Base-by-base conservation (phyloP, 1,139 yeast species). In the Sporopachydermia cereana region DNA sequence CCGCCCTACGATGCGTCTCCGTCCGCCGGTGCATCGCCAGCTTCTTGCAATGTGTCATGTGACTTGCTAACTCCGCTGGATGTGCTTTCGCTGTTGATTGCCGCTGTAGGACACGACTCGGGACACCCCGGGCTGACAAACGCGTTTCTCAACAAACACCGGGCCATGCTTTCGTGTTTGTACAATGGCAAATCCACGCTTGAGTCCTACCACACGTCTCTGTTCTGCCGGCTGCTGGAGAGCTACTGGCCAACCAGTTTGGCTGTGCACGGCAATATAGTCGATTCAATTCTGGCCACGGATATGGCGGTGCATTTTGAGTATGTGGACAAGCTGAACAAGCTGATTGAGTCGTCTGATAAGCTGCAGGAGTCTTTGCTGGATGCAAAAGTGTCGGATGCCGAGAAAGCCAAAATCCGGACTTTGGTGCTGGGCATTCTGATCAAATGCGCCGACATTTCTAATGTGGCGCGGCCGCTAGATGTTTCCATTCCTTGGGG, bases 51-150 rank as follows among this genome's bases (percentile, higher is more conserved):
- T 2, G 29, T 25, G 7, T 25, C 29, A 7, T 7, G 7, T 7
- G 39, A 34, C 17, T 12, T 62, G 43, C 57, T 74, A 36, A 64
- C 63, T 44, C 69, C 77, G 1, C 52, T 69, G 22, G 81, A 79
- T 55, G 67, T 75, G 1, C 62, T 79, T 42, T 76, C 79, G 0
- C 64, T 86, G 24, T 69, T 85, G 41, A 69, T 88, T 22, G 85
- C 96, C 1, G 95, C 96, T 1, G 66, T 89, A 44, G 97, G 98
- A 43, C 98, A 91, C 62, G 98, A 91, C 62, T 79, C 85, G 27
- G 95, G 96, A 20, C 98, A 91, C 61, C 97, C 98, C 0, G 98
- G 97, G 1, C 79, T 88, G 18, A 86, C 95, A 12, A 86, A 88
- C 61, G 77, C 78, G 41, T 79, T 86, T 52, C 66, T 89, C 63